Evolutionary conservation across 148 eudicot genomes (phyloP).

Genomic region (Amaranthus cruentus): DNA sequence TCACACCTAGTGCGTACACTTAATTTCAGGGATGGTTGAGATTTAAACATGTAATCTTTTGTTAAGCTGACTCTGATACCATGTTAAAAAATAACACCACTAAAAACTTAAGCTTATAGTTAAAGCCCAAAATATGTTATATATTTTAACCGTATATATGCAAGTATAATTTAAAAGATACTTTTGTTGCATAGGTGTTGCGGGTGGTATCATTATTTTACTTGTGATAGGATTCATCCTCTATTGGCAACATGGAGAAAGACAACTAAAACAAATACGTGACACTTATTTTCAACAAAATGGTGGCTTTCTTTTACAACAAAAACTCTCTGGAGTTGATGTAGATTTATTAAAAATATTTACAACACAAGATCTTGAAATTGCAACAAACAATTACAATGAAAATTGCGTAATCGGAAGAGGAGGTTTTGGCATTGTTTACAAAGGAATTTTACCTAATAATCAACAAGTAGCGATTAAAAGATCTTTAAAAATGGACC

Average conservation of each 20-base stretch:
- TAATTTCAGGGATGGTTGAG: too few species aligned
- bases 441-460: neutral
- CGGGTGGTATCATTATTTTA: slow-evolving; percentile 7
- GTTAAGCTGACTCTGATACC: too few species aligned
- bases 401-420: slow-evolving; percentile 12
- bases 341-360: slow-evolving; percentile 7
- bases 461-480: slow-evolving; percentile 25
- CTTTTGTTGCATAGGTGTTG: slow-evolving; percentile 2
- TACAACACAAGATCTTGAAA: slow-evolving; percentile 9
- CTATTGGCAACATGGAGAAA: slow-evolving; percentile 4
- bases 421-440: slow-evolving; percentile 20
- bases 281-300: slow-evolving; percentile 16
- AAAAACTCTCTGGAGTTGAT: slow-evolving; percentile 7
- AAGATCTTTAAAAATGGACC: slow-evolving; percentile 18
- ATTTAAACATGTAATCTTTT: too few species aligned
- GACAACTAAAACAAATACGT: neutral
- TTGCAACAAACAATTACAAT: slow-evolving; percentile 20
- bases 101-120: too few species aligned
- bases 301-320: slow-evolving; percentile 17
- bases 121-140: too few species aligned
- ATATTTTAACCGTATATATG: too few species aligned
- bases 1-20: too few species aligned
- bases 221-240: neutral
- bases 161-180: too few species aligned
- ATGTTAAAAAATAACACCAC: too few species aligned